These are phyloP conservation scores for Thozetella sp. DNA, from an alignment of 495 filamentous ascomycete genomes.

Conservation along the genomic window DNA sequence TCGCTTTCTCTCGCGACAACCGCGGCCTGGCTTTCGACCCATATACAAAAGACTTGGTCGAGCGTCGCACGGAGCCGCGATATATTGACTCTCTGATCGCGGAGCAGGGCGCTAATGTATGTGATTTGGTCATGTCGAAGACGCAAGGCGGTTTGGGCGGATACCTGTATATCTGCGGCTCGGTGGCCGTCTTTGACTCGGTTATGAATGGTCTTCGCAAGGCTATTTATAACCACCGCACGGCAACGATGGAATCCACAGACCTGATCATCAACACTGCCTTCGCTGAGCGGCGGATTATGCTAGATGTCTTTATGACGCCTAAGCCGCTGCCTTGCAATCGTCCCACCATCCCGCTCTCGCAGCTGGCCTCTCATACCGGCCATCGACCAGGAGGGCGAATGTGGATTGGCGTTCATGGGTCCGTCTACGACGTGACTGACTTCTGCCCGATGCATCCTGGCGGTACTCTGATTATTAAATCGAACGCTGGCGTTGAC, in stretches of 20 bases:
- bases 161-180: slow-evolving; percentile 54
- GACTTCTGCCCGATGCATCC: slow-evolving; percentile 53
- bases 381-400: slow-evolving; percentile 47
- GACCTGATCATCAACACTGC: slow-evolving; percentile 49
- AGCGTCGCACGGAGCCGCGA: slow-evolving; percentile 47
- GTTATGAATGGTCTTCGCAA: slow-evolving; percentile 50
- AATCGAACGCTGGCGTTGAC: slow-evolving; percentile 52
- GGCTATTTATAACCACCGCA: slow-evolving; percentile 50
- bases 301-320: slow-evolving; percentile 59
- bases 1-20: slow-evolving; percentile 49
- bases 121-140: slow-evolving; percentile 54
- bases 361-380: slow-evolving; percentile 47
- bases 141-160: slow-evolving; percentile 51
- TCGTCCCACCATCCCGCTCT: slow-evolving; percentile 44
- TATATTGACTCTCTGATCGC: slow-evolving; percentile 51
- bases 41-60: slow-evolving; percentile 34
- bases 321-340: slow-evolving; percentile 50
- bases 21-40: slow-evolving; percentile 46
- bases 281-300: slow-evolving; percentile 52
- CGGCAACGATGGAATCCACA: slow-evolving; percentile 43
- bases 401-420: slow-evolving; percentile 55
- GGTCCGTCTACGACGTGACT: slow-evolving; percentile 50
- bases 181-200: slow-evolving; percentile 52
- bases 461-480: slow-evolving; percentile 49
- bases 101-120: slow-evolving; percentile 48